A percentile compares a stretch with the other conserved stretches of the same genome.
phyloP scores from a whole-genome alignment of 2,329 filamentous ascomycete species.

The Alternaria triticina region DNA sequence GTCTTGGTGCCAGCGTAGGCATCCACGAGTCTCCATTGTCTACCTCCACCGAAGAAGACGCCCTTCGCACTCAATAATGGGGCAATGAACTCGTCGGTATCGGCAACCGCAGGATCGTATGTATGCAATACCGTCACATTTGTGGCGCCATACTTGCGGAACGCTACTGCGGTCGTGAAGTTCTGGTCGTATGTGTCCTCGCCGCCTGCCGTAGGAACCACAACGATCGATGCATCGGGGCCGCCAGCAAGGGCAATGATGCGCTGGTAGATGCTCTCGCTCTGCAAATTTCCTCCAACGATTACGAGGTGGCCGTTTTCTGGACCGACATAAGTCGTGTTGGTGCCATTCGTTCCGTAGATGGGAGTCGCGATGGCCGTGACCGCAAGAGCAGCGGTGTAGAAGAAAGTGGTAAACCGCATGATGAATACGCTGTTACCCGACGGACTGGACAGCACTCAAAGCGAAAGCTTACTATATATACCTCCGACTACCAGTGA shows the following conservation, averaged over 20 bases:
- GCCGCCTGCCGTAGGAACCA: constrained; percentile 33
- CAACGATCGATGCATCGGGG: constrained; percentile 26
- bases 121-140: constrained; percentile 35
- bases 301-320: constrained; percentile 32
- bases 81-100: constrained; percentile 30
- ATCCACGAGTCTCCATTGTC: constrained; percentile 35
- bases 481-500: neutral
- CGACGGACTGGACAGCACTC: accelerated
- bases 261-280: constrained; percentile 32
- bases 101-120: constrained; percentile 29
- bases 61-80: constrained; percentile 27
- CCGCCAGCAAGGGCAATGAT: constrained; percentile 35
- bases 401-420: constrained; percentile 12
- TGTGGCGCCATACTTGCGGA: constrained; percentile 26
- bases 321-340: constrained; percentile 28
- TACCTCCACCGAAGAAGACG: constrained; percentile 32
- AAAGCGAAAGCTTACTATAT: neutral
- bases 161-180: constrained; percentile 24
- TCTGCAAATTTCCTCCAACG: constrained; percentile 32
- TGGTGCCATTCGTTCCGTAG: constrained; percentile 3
- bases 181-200: constrained; percentile 27
- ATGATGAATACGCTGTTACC: constrained; percentile 1
- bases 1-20: constrained; percentile 34
- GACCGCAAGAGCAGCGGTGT: constrained; percentile 5
- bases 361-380: constrained; percentile 13